Conservation (phyloP, 441 rosid genomes). For the Croton laevigatus region DNA sequence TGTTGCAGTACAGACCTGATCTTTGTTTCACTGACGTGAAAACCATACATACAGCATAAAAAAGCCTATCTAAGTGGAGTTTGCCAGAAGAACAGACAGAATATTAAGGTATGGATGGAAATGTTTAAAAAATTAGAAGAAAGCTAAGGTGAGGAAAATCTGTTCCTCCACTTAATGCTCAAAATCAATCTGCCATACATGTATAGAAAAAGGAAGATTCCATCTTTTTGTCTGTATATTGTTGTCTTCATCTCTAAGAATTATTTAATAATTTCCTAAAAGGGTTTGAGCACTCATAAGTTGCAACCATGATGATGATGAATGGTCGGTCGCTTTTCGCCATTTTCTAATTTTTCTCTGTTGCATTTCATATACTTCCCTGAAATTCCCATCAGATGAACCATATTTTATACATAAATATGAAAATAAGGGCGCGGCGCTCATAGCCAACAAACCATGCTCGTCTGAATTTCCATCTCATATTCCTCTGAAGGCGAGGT, state of each 20-base stretch:
- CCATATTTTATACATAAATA: background rate
- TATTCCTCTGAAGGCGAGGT: background rate
- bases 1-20: conserved; percentile 5
- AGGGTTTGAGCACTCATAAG: conserved; percentile 2
- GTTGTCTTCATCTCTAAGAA: conserved; percentile 33
- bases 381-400: conserved; percentile 7
- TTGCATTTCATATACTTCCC: background rate
- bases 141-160: conserved; percentile 11
- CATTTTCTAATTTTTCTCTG: conserved; percentile 10
- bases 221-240: conserved; percentile 25
- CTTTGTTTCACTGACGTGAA: conserved; percentile 19
- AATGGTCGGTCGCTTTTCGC: conserved; percentile 22
- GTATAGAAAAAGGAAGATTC: conserved; percentile 28
- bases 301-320: background rate
- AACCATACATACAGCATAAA: conserved; percentile 22
- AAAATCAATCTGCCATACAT: conserved; percentile 18
- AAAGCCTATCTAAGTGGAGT: conserved; percentile 7
- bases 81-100: conserved; percentile 18
- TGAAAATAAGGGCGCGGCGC: conserved; percentile 1
- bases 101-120: background rate
- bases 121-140: conserved; percentile 10
- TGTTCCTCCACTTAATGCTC: conserved; percentile 26
- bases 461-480: conserved; percentile 11
- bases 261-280: background rate
- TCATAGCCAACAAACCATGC: conserved; percentile 5